A percentile compares a stretch with the other conserved stretches of the same genome.
Conservation (phyloP, 1,284 basidiomycete genomes). For the Chalciporus sp. region DNA sequence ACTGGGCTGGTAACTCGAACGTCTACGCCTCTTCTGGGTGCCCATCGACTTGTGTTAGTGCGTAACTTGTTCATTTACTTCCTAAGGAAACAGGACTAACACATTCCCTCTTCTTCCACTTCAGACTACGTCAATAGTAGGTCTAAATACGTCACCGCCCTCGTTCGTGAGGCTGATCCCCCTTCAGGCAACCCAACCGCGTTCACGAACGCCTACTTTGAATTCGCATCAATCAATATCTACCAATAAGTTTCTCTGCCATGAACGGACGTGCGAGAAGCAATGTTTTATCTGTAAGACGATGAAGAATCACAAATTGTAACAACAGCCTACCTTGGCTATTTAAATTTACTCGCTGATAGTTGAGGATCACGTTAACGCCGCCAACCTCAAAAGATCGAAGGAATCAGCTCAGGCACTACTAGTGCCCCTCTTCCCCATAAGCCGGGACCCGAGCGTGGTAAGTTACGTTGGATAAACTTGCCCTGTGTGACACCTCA, state of each 20-base stretch:
- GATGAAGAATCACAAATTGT: background rate
- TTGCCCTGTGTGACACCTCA: too few relatives aligned
- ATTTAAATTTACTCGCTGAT: too few relatives aligned
- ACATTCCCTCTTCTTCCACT: background rate
- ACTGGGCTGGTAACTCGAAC: constrained; percentile 40
- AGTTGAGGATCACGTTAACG: too few relatives aligned
- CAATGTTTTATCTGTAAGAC: background rate
- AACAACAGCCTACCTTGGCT: background rate
- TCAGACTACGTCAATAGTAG: constrained; percentile 37
- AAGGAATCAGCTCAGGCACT: too few relatives aligned
- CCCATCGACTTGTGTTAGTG: constrained; percentile 37
- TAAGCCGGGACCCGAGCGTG: too few relatives aligned
- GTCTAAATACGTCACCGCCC: constrained; percentile 6
- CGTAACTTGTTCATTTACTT: constrained; percentile 29
- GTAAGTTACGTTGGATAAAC: too few relatives aligned
- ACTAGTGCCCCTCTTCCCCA: too few relatives aligned
- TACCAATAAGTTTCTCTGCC: constrained; percentile 27
- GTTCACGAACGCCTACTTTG: constrained; percentile 56
- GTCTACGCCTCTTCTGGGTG: constrained; percentile 38
- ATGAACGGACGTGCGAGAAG: background rate
- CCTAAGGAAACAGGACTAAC: constrained; percentile 9
- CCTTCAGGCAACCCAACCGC: constrained; percentile 45
- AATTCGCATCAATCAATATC: constrained; percentile 44
- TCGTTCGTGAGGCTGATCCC: background rate
- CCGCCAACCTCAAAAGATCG: too few relatives aligned